Conservation (phyloP, 371 early-diverging fungal genomes). For the Paraphysoderma sedebokerense region DNA sequence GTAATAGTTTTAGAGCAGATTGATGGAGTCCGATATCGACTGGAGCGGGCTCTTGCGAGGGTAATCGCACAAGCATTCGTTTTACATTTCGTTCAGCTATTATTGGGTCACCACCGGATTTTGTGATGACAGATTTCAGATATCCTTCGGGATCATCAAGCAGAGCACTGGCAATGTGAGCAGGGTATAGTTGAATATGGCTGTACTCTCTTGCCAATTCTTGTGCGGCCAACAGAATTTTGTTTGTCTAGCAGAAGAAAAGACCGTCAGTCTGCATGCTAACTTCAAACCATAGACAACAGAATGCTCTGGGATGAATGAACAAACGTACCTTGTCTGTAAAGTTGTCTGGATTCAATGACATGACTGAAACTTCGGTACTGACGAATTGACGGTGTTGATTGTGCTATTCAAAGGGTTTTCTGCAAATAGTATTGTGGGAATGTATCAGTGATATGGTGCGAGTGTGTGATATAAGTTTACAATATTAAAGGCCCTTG, state of each 20-base stretch:
- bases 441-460: no score
- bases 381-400: no score
- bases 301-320: no score
- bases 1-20: conserved; percentile 38
- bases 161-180: conserved; percentile 62
- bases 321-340: no score
- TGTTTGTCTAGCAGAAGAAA: background rate
- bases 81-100: conserved; percentile 59
- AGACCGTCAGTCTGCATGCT: no score
- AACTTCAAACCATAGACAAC: no score
- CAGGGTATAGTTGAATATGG: conserved; percentile 57
- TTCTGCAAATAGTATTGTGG: no score
- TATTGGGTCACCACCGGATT: conserved; percentile 61
- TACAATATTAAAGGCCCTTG: no score
- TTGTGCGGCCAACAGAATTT: conserved; percentile 32
- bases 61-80: conserved; percentile 52
- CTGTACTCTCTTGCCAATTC: conserved; percentile 56
- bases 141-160: conserved; percentile 46
- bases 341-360: no score
- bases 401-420: no score
- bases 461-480: no score
- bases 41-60: conserved; percentile 77
- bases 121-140: conserved; percentile 51
- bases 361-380: no score
- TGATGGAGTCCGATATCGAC: conserved; percentile 42